Evolutionary conservation across 129 eudicot species (phyloP).

Genomic region (Deinandra increscens): DNA sequence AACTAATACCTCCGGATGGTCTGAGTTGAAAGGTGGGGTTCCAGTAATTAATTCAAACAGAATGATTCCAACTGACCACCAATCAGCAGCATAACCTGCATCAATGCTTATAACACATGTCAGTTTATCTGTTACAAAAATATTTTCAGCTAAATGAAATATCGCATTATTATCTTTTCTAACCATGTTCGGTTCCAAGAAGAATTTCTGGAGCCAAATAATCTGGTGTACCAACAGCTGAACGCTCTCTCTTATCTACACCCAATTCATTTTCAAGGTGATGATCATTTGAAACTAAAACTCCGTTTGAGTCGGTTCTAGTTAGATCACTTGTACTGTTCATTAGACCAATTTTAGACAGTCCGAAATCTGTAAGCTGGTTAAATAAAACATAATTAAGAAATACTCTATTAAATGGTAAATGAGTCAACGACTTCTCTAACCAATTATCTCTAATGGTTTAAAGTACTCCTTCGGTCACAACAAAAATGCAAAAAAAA

Average conservation of each 20-base stretch:
- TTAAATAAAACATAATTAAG: conserved; percentile 28
- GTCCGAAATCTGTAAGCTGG: conserved; percentile 94
- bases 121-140: conserved; percentile 11
- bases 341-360: conserved; percentile 86
- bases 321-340: conserved; percentile 66
- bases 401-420: background rate
- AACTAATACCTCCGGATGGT: conserved; percentile 78
- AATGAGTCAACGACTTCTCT: background rate
- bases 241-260: conserved; percentile 43
- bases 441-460: background rate
- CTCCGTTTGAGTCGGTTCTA: conserved; percentile 41
- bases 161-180: conserved; percentile 21
- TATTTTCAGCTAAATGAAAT: conserved; percentile 12
- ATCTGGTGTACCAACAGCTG: conserved; percentile 96
- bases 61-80: conserved; percentile 94
- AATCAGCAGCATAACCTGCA: conserved; percentile 81
- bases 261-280: conserved; percentile 33
- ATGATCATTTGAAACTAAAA: conserved; percentile 32
- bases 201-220: conserved; percentile 93
- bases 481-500: background rate
- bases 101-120: conserved; percentile 24
- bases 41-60: conserved; percentile 70
- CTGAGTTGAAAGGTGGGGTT: conserved; percentile 73
- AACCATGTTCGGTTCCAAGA: conserved; percentile 89
- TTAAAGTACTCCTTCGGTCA: background rate